A percentile compares a stretch with the other conserved stretches of the same genome.
phyloP scores from a whole-genome alignment of 768 basidiomycete genomes.

The Tricholoma matsutake region DNA sequence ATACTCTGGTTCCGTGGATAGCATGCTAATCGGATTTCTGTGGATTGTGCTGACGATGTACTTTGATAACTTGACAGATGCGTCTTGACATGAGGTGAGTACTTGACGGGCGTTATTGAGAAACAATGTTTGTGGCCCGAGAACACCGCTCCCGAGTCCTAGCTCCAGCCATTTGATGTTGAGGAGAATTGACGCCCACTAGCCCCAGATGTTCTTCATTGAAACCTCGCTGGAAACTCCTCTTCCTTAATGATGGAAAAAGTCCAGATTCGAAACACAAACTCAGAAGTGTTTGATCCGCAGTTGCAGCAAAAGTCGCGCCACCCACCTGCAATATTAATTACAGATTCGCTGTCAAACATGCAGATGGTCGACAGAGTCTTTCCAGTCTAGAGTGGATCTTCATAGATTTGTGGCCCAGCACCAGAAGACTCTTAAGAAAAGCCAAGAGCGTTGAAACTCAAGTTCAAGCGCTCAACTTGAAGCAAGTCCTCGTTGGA shows the following conservation, averaged over 20 bases:
- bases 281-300: too few species aligned
- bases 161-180: too few species aligned
- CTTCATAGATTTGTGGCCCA: not conserved
- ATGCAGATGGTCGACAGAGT: not conserved
- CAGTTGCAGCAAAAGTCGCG: too few species aligned
- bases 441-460: too few species aligned
- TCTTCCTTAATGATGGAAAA: too few species aligned
- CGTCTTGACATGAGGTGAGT: conserved; percentile 41
- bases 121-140: too few species aligned
- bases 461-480: too few species aligned
- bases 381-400: not conserved
- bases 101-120: too few species aligned
- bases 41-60: conserved; percentile 21
- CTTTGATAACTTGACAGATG: conserved; percentile 72
- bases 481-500: not conserved
- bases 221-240: not conserved
- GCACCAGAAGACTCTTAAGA: not conserved
- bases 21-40: conserved; percentile 13
- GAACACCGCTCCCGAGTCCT: too few species aligned
- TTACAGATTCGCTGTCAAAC: not conserved
- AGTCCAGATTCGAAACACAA: not conserved
- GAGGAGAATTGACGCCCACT: too few species aligned
- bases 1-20: conserved; percentile 48
- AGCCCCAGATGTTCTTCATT: not conserved
- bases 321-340: not conserved